phyloP scores from a whole-genome alignment of 805 yeast species.

The Candida corydali region DNA sequence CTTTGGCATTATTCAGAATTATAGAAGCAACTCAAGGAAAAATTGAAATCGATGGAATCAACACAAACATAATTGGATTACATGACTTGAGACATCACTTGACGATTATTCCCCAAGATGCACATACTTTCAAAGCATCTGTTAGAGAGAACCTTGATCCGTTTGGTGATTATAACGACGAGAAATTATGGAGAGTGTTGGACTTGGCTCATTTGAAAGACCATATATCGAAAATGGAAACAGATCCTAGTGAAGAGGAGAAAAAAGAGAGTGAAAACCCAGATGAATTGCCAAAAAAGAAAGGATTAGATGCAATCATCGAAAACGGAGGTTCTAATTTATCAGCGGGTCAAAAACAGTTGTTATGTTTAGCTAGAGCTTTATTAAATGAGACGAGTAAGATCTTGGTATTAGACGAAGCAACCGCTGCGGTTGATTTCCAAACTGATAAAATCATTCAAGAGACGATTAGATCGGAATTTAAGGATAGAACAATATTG shows the following conservation, averaged over 20 bases:
- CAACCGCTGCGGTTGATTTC: constrained; percentile 48
- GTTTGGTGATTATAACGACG: constrained; percentile 59
- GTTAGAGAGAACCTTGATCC: constrained; percentile 88
- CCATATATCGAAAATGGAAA: constrained; percentile 53
- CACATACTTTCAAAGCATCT: constrained; percentile 85
- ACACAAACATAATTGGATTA: constrained; percentile 47
- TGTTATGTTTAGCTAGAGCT: constrained; percentile 37
- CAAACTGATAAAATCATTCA: constrained; percentile 35
- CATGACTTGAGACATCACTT: constrained; percentile 46
- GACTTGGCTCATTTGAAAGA: constrained; percentile 73
- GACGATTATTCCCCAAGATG: constrained; percentile 65
- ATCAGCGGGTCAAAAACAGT: constrained; percentile 36
- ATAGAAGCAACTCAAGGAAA: constrained; percentile 44
- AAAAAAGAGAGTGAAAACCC: constrained; percentile 16
- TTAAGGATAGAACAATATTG: constrained; percentile 34
- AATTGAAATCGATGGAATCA: constrained; percentile 50
- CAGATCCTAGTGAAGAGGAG: constrained; percentile 21
- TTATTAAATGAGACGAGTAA: constrained; percentile 50
- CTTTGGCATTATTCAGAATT: constrained; percentile 56
- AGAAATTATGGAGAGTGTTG: constrained; percentile 72
- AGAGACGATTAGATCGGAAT: constrained; percentile 33
- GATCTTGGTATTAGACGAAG: constrained; percentile 78
- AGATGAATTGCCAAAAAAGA: constrained; percentile 14
- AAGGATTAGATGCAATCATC: constrained; percentile 25
- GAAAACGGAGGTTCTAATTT: constrained; percentile 35